These are phyloP conservation scores for Neopestalotiopsis sp. DNA, from an alignment of 2,329 filamentous ascomycete species.

Conservation along the genomic window DNA sequence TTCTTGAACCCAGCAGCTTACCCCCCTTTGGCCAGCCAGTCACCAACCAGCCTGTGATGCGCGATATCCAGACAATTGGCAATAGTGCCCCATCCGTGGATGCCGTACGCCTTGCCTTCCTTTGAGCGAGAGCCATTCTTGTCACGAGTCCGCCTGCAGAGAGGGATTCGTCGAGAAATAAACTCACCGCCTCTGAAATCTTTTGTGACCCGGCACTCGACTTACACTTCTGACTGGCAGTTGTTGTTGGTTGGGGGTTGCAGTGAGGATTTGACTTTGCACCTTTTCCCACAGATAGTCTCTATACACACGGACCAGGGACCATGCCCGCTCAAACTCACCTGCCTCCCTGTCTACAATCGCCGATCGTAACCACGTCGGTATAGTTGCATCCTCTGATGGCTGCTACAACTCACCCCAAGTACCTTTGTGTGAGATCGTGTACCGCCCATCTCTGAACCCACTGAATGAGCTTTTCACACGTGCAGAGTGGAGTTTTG, in stretches of 20 bases:
- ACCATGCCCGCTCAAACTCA: background rate
- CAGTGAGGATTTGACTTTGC: background rate
- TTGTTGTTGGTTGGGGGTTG: background rate
- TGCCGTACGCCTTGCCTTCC: background rate
- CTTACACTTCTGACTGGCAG: background rate
- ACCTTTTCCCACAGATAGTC: background rate
- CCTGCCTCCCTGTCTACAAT: background rate
- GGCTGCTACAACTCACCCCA: constrained; percentile 1
- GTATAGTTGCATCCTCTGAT: background rate
- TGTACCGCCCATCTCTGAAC: background rate
- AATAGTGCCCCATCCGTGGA: background rate
- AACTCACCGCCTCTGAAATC: background rate
- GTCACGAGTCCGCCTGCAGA: background rate
- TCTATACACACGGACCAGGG: background rate
- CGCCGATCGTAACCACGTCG: constrained; percentile 3
- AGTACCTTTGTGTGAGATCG: background rate
- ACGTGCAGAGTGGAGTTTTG: background rate
- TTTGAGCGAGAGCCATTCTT: background rate
- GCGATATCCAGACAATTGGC: background rate
- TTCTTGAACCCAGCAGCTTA: background rate
- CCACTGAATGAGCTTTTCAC: background rate
- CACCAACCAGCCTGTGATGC: background rate
- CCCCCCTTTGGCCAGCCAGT: background rate
- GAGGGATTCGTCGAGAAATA: background rate
- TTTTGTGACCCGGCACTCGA: constrained; percentile 1